Base-by-base conservation (phyloP, 208 protist genomes). In the Crithidia sp. region DNA sequence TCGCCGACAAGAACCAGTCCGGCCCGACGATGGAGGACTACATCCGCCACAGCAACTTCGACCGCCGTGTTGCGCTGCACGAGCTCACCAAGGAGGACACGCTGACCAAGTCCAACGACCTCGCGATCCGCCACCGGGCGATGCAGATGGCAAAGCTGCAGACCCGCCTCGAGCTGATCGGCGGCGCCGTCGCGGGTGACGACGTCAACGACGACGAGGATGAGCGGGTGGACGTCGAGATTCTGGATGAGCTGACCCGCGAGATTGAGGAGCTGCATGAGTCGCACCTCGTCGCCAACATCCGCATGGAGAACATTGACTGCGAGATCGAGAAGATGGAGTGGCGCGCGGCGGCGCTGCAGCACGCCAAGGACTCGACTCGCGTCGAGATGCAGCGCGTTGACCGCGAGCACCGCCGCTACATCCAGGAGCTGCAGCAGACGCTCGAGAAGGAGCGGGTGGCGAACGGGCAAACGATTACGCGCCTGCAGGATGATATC, bases 121-220 rank as follows among this genome's bases (percentile, higher is more conserved):
- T 79, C 43, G 75, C 87, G 37, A 88, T 95, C 57, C 82, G 84
- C 44, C 77, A 87, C 54, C 90, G 87, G 43, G 86, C 87, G 7
- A 82, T 90, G 79, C 81, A 89, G 72, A 91, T 95, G n/a, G 76
- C 85, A 4, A 91, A 87, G 70, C 66, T 81, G 52, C 83, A 95
- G 80, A 83, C 82, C 49, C 87, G 86, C 28, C 76, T 95, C 43
- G 90, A 95, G 84, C 79, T 92, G 65, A 86, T 95, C 59, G 87
- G 85, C 61, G 81, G 89, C 53, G 86, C 87, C 45, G 78, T 95
- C 58, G 74, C 81, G 9, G 86, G 87, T 12, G 86, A 89, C 12
- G 83, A 71, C 9, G 64, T 80, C 17, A 68, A 68, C 16, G 72
- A 71, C 49, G 57, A 45, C 40, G 76, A 85, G 16, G 89, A 86